Base-by-base conservation (phyloP, 768 basidiomycete genomes). In the Tylopilus felleus region DNA sequence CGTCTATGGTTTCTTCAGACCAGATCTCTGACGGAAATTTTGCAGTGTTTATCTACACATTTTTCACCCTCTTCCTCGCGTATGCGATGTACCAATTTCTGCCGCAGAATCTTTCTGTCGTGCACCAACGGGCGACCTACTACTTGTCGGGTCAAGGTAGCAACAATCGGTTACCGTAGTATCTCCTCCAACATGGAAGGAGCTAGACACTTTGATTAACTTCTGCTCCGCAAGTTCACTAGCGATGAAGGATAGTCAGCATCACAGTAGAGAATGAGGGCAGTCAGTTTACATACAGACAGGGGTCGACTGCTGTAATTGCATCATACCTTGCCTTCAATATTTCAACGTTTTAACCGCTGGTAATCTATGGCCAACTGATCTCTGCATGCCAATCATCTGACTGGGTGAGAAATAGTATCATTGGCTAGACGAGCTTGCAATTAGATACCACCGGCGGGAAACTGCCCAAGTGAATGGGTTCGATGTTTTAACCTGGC, bases 91-190 rank as follows among this genome's bases (percentile, higher is more conserved):
- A 75, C 65, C 74, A 74, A 65, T 88, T 85, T 71, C 73, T 85
- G 48, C 87, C 87, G 22, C 84, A 86, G 33, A 33, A 33, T 60
- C 53, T 86, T 31, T 64, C 71, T 43, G 74, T 80, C 65, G 77
- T 88, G 69, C 73, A 73, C 42, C 69, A 73, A 8, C 77, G 87
- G 25, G 78, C 79, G 40, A 68, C 74, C 50, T 89, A 86, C 71
- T 88, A 89, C 69, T 59, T 88, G 13, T 79, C 78, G 64, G 86
- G 85, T 19, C 75, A 77, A 52, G 80, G 82, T 57, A 67, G 61
- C 31, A 60, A 76, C 53, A 64, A 78, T 62, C 49, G 64, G 52
- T 43, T 64, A 29, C 53, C 73, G 12, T 58, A 60, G n/a, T 60
- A 68, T 49, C 62, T 65, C 25, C 57, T 14, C 55, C 66, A 8